Conservation (phyloP, 2,329 filamentous ascomycete species). For the Xylariaceae sp. region DNA sequence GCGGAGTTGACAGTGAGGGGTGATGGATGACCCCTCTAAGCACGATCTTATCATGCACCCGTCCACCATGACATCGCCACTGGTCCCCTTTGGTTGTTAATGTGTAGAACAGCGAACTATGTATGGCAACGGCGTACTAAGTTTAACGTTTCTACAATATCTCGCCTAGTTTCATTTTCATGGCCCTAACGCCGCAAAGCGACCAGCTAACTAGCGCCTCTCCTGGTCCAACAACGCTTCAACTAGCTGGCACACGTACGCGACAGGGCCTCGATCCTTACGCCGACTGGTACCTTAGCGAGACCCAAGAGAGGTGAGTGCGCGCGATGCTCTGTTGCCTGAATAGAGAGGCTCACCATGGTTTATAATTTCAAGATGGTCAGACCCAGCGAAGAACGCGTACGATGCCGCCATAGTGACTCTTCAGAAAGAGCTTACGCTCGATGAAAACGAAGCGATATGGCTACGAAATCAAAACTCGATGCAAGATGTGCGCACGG, state of each 20-base stretch:
- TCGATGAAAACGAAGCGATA: neutral
- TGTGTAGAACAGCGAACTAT: too few relatives aligned
- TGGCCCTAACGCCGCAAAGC: neutral
- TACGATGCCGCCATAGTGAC: constrained; percentile 3
- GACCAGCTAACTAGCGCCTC: neutral
- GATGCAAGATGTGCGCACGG: neutral
- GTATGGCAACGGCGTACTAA: too few relatives aligned
- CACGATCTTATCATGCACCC: too few relatives aligned
- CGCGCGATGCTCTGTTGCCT: neutral
- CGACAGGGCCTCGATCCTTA: neutral
- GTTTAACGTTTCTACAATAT: too few relatives aligned
- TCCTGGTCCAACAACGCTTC: neutral
- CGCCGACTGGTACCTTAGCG: neutral
- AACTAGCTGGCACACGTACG: neutral
- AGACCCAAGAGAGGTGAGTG: neutral
- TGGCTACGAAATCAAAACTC: constrained; percentile 1
- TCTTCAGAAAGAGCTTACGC: constrained; percentile 3
- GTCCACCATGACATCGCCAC: too few relatives aligned
- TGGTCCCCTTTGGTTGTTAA: too few relatives aligned
- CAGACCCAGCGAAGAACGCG: constrained; percentile 3
- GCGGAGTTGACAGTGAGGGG: too few relatives aligned
- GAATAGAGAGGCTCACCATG: neutral
- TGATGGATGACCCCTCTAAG: too few relatives aligned
- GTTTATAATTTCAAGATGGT: constrained; percentile 3
- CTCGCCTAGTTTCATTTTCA: too few relatives aligned